Percentiles rank a stretch among this genome's conserved stretches.
Conservation (phyloP, 2,329 filamentous ascomycete species). For the Fusarium chuoi region DNA sequence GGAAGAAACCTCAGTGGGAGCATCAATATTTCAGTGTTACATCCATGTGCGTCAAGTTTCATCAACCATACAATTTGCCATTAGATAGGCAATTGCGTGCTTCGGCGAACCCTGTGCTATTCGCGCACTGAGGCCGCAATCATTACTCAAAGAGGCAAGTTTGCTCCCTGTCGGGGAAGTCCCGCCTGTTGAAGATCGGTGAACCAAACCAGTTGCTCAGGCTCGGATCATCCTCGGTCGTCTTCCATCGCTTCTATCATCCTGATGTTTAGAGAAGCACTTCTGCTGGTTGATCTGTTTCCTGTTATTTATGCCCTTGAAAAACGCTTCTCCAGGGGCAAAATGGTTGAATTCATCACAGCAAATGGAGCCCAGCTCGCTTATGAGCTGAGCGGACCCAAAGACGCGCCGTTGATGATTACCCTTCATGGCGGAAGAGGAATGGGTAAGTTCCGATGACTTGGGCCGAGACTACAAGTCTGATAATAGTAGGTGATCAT, state of each 20-base stretch:
- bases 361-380: not conserved
- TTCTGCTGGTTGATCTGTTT: not conserved
- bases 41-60: not conserved
- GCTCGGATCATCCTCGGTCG: too few species aligned
- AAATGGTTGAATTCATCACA: not conserved
- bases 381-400: not conserved
- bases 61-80: constrained; percentile 3
- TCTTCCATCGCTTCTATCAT: not conserved
- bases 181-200: not conserved
- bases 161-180: not conserved
- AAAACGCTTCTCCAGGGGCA: too few species aligned
- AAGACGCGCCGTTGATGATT: not conserved
- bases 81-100: constrained; percentile 8
- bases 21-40: not conserved
- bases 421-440: not conserved
- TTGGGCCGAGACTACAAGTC: not conserved
- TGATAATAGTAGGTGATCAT: not conserved
- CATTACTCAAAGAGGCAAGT: constrained; percentile 1
- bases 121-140: too few species aligned
- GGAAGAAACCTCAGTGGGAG: too few species aligned
- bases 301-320: too few species aligned
- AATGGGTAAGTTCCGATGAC: not conserved
- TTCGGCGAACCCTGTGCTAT: not conserved
- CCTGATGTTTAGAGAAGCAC: not conserved
- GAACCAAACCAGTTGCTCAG: not conserved